A percentile compares a stretch with the other conserved stretches of the same genome.
These are phyloP conservation scores for Candida sanyaensis DNA, from an alignment of 1,139 yeast genomes.

Conservation along the genomic window DNA sequence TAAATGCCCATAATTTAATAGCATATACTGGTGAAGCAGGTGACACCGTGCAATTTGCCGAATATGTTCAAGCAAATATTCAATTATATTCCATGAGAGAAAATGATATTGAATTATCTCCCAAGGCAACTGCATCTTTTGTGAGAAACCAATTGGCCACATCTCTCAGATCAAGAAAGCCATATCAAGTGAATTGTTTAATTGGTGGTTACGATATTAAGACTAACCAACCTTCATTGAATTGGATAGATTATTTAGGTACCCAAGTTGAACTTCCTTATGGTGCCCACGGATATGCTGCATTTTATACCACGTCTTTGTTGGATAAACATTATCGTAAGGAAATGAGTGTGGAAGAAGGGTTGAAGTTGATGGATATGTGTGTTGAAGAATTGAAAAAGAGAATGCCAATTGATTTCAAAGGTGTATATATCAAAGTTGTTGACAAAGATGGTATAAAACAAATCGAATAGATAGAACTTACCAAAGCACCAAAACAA, in stretches of 20 bases:
- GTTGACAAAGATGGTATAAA: constrained; percentile 75
- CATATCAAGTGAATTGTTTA: constrained; percentile 89
- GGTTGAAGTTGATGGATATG: constrained; percentile 67
- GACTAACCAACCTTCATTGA: constrained; percentile 63
- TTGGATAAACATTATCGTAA: constrained; percentile 88
- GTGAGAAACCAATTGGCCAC: constrained; percentile 87
- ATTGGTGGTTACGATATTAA: constrained; percentile 82
- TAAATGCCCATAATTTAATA: constrained; percentile 77
- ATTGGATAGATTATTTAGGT: constrained; percentile 94
- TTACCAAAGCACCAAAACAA: no score
- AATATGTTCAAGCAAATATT: constrained; percentile 88
- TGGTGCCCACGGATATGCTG: constrained; percentile 85
- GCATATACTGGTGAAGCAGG: constrained; percentile 97
- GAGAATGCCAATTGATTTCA: constrained; percentile 96
- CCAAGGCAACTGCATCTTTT: constrained; percentile 84
- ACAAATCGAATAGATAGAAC: constrained; percentile 34
- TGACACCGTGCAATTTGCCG: constrained; percentile 96
- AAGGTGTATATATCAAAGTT: constrained; percentile 80
- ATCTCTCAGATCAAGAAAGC: constrained; percentile 84
- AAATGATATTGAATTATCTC: constrained; percentile 71
- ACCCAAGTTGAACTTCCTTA: constrained; percentile 90
- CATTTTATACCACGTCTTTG: constrained; percentile 86
- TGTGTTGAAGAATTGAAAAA: constrained; percentile 79
- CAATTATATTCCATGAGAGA: constrained; percentile 88
- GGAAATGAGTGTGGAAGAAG: constrained; percentile 78